Percentiles rank a stretch among this genome's conserved stretches.
Conservation (phyloP, 768 basidiomycete genomes). For the Saitozyma sp. region DNA sequence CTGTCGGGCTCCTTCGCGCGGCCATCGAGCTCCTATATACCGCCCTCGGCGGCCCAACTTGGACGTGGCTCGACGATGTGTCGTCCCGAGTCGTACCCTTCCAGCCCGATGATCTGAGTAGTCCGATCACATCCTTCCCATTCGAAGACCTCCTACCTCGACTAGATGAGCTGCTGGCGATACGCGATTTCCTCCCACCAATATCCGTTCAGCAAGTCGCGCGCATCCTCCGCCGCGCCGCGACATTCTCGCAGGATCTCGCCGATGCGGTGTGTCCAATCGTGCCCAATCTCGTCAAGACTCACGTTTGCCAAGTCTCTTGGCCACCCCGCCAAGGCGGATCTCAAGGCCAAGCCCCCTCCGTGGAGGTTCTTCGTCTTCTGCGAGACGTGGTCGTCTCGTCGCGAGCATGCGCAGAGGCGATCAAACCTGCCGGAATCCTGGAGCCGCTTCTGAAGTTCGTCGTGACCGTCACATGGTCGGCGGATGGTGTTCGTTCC, state of each 20-base stretch:
- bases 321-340: conserved; percentile 19
- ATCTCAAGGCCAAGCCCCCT: conserved; percentile 10
- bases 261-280: conserved; percentile 27
- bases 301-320: conserved; percentile 20
- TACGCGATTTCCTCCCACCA: conserved; percentile 24
- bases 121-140: conserved; percentile 20
- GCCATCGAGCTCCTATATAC: conserved; percentile 44
- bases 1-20: conserved; percentile 33
- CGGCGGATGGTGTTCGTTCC: conserved; percentile 13
- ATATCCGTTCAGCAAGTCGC: conserved; percentile 37
- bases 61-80: conserved; percentile 8
- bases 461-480: conserved; percentile 61
- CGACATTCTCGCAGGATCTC: conserved; percentile 7
- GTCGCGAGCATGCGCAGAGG: conserved; percentile 68
- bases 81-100: not conserved
- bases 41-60: conserved; percentile 19
- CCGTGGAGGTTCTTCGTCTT: conserved; percentile 23
- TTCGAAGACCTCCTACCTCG: conserved; percentile 37
- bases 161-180: conserved; percentile 30
- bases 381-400: conserved; percentile 56
- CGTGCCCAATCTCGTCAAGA: conserved; percentile 23
- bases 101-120: conserved; percentile 1
- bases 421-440: conserved; percentile 57
- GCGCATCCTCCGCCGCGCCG: conserved; percentile 31
- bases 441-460: conserved; percentile 74